These are phyloP conservation scores for Globomyces sp. DNA, from an alignment of 371 early-diverging fungal species.

Conservation along the genomic window DNA sequence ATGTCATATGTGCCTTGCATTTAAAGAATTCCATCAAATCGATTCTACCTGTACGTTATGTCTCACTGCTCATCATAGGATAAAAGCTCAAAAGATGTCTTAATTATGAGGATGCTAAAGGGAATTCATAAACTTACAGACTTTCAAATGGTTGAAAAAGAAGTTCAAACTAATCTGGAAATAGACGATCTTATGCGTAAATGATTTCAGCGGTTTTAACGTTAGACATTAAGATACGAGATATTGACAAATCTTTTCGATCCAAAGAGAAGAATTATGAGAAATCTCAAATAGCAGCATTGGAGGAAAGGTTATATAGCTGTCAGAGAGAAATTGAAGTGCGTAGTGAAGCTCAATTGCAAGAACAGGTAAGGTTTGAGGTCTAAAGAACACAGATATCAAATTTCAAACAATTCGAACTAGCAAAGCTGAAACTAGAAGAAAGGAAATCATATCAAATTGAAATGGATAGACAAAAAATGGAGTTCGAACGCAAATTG, in stretches of 20 bases:
- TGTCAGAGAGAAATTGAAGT: constrained; percentile 46
- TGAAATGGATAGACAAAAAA: constrained; percentile 25
- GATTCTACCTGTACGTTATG: constrained; percentile 23
- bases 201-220: constrained; percentile 3
- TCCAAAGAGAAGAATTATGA: constrained; percentile 16
- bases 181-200: constrained; percentile 34
- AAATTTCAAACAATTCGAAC: constrained; percentile 42
- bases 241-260: constrained; percentile 20
- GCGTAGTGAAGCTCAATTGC: constrained; percentile 28
- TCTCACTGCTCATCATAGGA: not conserved
- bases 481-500: constrained; percentile 29
- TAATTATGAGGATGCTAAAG: constrained; percentile 23
- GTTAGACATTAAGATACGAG: constrained; percentile 27
- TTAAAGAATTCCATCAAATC: not conserved
- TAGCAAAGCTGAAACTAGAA: constrained; percentile 42
- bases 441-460: constrained; percentile 31
- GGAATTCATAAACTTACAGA: constrained; percentile 32
- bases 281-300: constrained; percentile 14
- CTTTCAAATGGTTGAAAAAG: constrained; percentile 25
- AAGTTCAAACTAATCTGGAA: constrained; percentile 38
- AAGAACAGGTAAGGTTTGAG: constrained; percentile 28
- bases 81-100: not conserved
- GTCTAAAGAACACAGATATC: constrained; percentile 24
- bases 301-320: constrained; percentile 40
- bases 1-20: constrained; percentile 16